Conservation (phyloP, 345 rosid species). For the Hibiscus mutabilis region DNA sequence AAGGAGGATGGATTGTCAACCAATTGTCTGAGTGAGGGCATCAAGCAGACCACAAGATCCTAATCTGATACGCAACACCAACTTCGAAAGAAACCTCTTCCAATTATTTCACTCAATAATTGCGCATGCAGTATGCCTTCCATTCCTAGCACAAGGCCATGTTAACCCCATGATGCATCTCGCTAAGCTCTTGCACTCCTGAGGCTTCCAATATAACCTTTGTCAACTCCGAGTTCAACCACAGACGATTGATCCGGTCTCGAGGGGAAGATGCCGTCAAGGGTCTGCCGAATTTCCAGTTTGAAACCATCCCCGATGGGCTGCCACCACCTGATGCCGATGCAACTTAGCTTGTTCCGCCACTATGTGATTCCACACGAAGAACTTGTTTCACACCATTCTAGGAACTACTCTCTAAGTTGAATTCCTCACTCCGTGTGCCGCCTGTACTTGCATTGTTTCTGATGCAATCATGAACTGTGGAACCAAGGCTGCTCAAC, state of each 20-base stretch:
- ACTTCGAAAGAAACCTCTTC: no score
- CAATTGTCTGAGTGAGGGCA: no score
- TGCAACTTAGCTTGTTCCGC: background rate
- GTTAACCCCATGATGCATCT: conserved; percentile 30
- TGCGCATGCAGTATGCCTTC: conserved; percentile 32
- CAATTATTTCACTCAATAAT: no score
- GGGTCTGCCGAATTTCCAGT: background rate
- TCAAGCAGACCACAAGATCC: no score
- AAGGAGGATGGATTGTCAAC: no score
- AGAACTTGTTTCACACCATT: conserved; percentile 22
- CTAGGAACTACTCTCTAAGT: conserved; percentile 11
- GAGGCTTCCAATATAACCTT: conserved; percentile 32
- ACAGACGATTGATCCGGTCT: conserved; percentile 1
- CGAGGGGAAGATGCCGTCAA: conserved; percentile 2
- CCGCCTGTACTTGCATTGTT: conserved; percentile 29
- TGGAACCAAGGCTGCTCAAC: conserved; percentile 20
- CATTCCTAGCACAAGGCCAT: conserved; percentile 40
- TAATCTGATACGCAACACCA: no score
- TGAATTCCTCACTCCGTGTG: conserved; percentile 9
- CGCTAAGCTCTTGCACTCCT: conserved; percentile 34
- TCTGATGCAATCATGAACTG: conserved; percentile 25
- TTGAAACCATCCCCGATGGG: conserved; percentile 9
- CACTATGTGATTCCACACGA: conserved; percentile 11
- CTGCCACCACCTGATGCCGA: background rate
- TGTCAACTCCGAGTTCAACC: conserved; percentile 13